Evolutionary conservation across 257 asterid species (phyloP), one percentile per base, ranked within the genome.

Genomic region (Capsicum rhomboideum): DNA sequence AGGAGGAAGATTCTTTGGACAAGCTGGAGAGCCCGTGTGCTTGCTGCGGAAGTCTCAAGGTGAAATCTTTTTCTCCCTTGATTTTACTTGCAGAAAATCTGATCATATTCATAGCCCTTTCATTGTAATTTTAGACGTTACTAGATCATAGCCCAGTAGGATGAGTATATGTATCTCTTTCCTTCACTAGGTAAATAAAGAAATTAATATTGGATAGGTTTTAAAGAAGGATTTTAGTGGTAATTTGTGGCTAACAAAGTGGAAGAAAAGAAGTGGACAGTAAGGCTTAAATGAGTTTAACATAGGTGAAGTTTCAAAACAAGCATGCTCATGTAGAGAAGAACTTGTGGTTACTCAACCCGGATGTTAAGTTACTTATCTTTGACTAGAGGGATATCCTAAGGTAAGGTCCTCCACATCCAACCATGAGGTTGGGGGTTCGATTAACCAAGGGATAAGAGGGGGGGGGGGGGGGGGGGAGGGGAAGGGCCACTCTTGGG

Each of bases 31-130:
- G 86, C 29, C 99, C 99, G 23, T 97, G 99, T 89, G 94, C 89
- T 87, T 97, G 99, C 85, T 93, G 93, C 86, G 99, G 98, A 82
- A 97, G 98, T 87, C 97, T 97, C 77, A 95, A 97, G 96, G 99
- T 89, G 37, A 80, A 23, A 2, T 29, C 14, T 53, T 44, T 78
- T 13, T 66, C 55, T n/a, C 23, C 49, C 1, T 72, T 54, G 37
- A 14, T 44, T 56, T 77, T 77, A 26, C 74, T 29, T 71, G 56
- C 31, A 2, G 80, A 46, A 40, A 74, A 46, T 3, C 14, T 74
- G 58, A 74, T 13, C 40, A 13, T 74, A 34, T 34, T 5, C 37
- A 34, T n/a, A n/a, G n/a, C n/a, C n/a, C n/a, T 34, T 34, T 34
- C 37, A 34, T 34, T 34, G 37, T 34, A 34, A 34, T 34, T 34